phyloP scores from a whole-genome alignment of 352 stramenopile genomes.

The Pythium phragmiticola region DNA sequence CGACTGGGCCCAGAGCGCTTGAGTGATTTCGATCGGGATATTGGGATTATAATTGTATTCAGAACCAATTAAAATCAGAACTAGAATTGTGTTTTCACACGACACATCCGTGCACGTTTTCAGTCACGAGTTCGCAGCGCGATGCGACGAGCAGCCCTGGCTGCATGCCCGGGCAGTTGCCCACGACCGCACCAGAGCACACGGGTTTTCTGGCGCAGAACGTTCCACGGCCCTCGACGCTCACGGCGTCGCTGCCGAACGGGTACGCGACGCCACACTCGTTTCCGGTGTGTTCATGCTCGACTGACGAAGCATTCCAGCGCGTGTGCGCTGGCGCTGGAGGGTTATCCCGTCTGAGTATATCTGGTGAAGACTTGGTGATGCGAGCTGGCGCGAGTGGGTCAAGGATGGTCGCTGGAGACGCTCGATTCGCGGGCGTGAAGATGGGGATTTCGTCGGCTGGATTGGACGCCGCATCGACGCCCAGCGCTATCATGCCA shows the following conservation, averaged over 20 bases:
- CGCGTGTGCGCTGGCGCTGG: not conserved
- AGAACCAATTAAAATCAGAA: not conserved
- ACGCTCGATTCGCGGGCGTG: not conserved
- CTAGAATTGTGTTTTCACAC: not conserved
- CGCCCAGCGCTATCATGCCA: not conserved
- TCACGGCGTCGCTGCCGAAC: conserved; percentile 18
- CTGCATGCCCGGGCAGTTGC: conserved; percentile 23
- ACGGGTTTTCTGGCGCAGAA: conserved; percentile 23
- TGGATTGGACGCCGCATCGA: not conserved
- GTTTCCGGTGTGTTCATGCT: not conserved
- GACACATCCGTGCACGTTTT: conserved; percentile 17
- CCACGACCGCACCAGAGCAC: conserved; percentile 6
- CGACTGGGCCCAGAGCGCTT: no score
- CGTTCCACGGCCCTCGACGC: conserved; percentile 19
- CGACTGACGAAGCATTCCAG: not conserved
- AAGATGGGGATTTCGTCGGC: conserved; percentile 9
- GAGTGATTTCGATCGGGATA: not conserved
- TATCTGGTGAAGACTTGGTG: not conserved
- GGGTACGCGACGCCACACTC: conserved; percentile 8
- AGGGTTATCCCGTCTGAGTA: not conserved
- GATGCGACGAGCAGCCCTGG: conserved; percentile 7
- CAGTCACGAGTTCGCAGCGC: conserved; percentile 3
- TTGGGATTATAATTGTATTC: not conserved
- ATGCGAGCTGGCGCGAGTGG: not conserved
- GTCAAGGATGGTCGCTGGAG: conserved; percentile 1